Evolutionary conservation across 2,329 filamentous ascomycete genomes (phyloP), one percentile per base, ranked within the genome.

Genomic region (Ceratocystis albifundus): DNA sequence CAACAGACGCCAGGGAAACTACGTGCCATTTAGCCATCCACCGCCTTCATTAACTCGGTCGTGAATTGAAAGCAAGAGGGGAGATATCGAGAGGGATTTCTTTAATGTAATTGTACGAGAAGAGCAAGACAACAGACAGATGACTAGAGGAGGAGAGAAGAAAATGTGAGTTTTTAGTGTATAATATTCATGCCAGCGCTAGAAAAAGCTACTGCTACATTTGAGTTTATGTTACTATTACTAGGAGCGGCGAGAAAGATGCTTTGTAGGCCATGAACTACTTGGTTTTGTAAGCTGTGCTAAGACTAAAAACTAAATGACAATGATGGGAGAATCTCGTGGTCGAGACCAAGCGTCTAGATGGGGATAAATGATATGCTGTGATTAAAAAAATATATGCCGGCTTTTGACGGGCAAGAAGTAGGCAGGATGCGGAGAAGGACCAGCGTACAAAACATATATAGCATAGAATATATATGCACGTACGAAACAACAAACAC

Each of bases 121-220:
- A n/a, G 22, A 15, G 6, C 25, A 57, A 12, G 53, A 57, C 12
- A 30, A 25, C 3, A 17, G 17, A 32, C 4, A 17, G 22, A 30
- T 5, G 30, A 30, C 1, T 5, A n/a, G 17, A 62, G 32, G 59
- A 44, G 12, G 32, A 44, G 22, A 62, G 20, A n/a, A 8, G 61
- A 44, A 62, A 62, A 59, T 59, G 55, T 59, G 55, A 59, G 55
- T 59, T 59, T 41, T 59, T 32, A 59, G 55, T 59, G 55, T 59
- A 59, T 59, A 59, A 59, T 59, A 59, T 59, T 59, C 8, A 36
- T 59, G 55, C 28, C 15, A 30, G 55, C 55, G 55, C 55, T 32
- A 36, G 30, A 59, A 15, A 59, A 22, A 61, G n/a, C 12, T 12
- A 32, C 28, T 17, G 32, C 20, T 45, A 62, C 36, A 46, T 4